These are phyloP conservation scores for Diplodia sapinea DNA, from an alignment of 2,329 filamentous ascomycete genomes.

Conservation along the genomic window DNA sequence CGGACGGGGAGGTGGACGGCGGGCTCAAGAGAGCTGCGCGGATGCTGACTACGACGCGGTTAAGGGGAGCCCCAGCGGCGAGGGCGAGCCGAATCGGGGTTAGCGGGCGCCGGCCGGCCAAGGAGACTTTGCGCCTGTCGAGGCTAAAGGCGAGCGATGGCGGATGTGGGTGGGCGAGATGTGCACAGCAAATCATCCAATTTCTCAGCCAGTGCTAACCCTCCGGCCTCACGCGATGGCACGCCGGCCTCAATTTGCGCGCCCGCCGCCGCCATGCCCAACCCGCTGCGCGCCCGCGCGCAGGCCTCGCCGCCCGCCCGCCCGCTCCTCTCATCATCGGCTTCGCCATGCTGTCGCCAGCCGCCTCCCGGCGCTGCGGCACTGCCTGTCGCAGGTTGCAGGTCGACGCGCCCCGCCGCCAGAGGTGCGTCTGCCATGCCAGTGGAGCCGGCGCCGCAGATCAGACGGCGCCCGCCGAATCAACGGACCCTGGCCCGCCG, in stretches of 20 bases:
- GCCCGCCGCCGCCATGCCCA: constrained; percentile 17
- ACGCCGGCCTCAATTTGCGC: constrained; percentile 29
- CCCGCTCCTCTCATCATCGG: constrained; percentile 3
- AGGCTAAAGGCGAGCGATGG: constrained; percentile 29
- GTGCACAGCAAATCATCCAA: constrained; percentile 28
- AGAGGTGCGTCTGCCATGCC: constrained; percentile 9
- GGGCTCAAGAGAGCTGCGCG: constrained; percentile 30
- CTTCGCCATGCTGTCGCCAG: background rate
- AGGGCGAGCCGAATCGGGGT: constrained; percentile 20
- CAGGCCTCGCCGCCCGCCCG: background rate
- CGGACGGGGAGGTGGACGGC: constrained; percentile 28
- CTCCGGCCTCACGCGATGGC: constrained; percentile 28
- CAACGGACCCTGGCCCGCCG: constrained; percentile 30
- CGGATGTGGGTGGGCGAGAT: constrained; percentile 28
- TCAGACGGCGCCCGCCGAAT: constrained; percentile 28
- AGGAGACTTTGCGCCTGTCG: constrained; percentile 29
- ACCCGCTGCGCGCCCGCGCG: constrained; percentile 3
- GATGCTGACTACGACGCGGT: constrained; percentile 30
- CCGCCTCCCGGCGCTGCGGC: constrained; percentile 19
- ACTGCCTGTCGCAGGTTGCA: constrained; percentile 24
- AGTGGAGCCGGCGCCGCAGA: constrained; percentile 28
- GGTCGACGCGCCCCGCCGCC: constrained; percentile 10
- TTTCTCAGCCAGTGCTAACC: constrained; percentile 28
- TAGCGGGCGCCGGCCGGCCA: constrained; percentile 24
- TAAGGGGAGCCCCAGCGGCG: constrained; percentile 27